A percentile compares a stretch with the other conserved stretches of the same genome.
These are phyloP conservation scores for Phytophthora agathidicida DNA, from an alignment of 352 stramenopile species.

Conservation along the genomic window DNA sequence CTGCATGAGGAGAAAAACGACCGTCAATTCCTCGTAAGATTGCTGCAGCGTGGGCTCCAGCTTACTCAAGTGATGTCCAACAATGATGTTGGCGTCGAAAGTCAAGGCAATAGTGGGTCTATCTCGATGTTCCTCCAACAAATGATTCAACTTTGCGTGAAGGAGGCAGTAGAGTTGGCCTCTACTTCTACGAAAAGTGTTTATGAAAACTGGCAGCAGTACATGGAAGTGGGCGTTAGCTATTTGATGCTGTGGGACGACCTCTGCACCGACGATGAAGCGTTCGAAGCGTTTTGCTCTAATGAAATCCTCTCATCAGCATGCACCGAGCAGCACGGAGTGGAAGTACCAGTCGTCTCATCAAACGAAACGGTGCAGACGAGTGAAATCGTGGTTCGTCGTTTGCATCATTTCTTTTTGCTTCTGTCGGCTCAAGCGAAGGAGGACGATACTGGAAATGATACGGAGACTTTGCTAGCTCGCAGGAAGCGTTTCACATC, in stretches of 20 bases:
- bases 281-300: constrained; percentile 45
- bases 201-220: constrained; percentile 24
- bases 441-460: constrained; percentile 7
- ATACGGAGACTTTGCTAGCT: constrained; percentile 5
- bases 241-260: constrained; percentile 57
- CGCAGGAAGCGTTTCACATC: constrained; percentile 28
- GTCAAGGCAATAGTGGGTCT: constrained; percentile 4
- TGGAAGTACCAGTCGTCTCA: background rate
- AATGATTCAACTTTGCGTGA: constrained; percentile 44
- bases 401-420: constrained; percentile 57
- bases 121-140: constrained; percentile 35
- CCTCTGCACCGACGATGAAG: constrained; percentile 28
- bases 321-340: constrained; percentile 5
- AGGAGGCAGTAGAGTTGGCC: constrained; percentile 27
- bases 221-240: constrained; percentile 48
- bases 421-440: constrained; percentile 36
- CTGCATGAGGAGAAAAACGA: constrained; percentile 65
- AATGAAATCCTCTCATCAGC: constrained; percentile 36
- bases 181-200: background rate
- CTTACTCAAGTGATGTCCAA: constrained; percentile 40
- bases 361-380: constrained; percentile 1
- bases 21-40: constrained; percentile 50
- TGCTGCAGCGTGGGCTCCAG: constrained; percentile 69
- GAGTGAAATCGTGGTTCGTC: constrained; percentile 30
- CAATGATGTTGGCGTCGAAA: background rate